Base-by-base conservation (phyloP, 1,284 basidiomycete genomes). In the Boletus hoseneyae region DNA sequence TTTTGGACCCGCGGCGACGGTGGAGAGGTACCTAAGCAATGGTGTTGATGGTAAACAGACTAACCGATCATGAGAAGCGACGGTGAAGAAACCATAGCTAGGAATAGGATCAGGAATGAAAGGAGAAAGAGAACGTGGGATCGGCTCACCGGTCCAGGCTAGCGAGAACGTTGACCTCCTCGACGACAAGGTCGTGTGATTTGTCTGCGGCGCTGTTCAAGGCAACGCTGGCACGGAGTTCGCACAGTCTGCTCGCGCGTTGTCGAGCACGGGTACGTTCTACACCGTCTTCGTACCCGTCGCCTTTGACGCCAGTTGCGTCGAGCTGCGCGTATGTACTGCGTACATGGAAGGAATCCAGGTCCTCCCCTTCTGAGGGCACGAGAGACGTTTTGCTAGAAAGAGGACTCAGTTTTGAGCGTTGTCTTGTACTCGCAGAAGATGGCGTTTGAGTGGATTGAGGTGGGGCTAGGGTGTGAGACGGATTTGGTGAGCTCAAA, bases 221-320 rank as follows among this genome's bases (percentile, higher is more conserved):
- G 4, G 83, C 81, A 43, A 72, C 71, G 41, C 73, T 73, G 1
- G 80, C 80, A 51, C 75, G 73, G 38, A 80, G 60, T 54, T 83
- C 82, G 63, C 79, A 84, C 18, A 73, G 73, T 56, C 80, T 73
- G 62, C 78, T 85, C 23, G 67, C 69, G 41, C 82, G 81, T 43
- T 87, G 73, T 44, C 88, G 80, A n/a, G 92, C 92, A 50, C 93
- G 79, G n/a, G 93, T 97, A 36, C 92, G 82, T 71, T 97, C 93
- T 13, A 93, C 77, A 33, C 93, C 93, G 58, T 95, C 92, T 58
- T 89, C 87, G 70, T 86, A 92, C 0, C 93, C 93, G 66, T 97
- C 93, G 3, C 93, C 93, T 62, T 84, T 88, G 27, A 97, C 93
- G 18, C 93, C 93, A 42, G 80, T 80, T 9, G 79, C 70, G 40